phyloP scores from a whole-genome alignment of 371 early-diverging fungal species.

The Mucor circinelloides region DNA sequence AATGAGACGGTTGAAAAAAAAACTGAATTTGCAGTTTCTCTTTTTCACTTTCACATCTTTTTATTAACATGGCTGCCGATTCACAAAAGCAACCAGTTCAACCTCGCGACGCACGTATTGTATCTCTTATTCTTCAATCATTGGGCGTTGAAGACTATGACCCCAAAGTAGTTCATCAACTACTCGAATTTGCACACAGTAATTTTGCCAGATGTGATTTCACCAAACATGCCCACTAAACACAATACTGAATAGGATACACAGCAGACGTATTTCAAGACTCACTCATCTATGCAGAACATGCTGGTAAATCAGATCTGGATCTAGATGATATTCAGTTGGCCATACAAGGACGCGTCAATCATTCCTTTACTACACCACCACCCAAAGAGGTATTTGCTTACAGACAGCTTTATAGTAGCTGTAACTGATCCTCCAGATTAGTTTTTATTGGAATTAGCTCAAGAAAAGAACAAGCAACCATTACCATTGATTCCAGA shows the following conservation, averaged over 20 bases:
- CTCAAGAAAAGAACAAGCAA: constrained; percentile 83
- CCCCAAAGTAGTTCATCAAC: constrained; percentile 94
- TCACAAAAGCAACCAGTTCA: constrained; percentile 27
- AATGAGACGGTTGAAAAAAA: not conserved
- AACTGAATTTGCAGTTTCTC: not conserved
- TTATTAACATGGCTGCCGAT: constrained; percentile 17
- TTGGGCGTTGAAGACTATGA: constrained; percentile 96
- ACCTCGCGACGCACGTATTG: constrained; percentile 92
- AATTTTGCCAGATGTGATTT: constrained; percentile 5
- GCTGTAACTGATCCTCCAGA: not conserved
- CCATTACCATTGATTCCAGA: constrained; percentile 91
- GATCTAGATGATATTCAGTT: constrained; percentile 91
- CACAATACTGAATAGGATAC: constrained; percentile 67
- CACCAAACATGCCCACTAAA: not conserved
- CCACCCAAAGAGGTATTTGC: constrained; percentile 83
- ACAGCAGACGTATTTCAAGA: constrained; percentile 94
- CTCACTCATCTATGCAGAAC: constrained; percentile 93
- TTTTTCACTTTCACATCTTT: not conserved
- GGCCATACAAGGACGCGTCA: constrained; percentile 89
- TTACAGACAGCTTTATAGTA: not conserved
- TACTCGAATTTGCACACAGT: constrained; percentile 95
- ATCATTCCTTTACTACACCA: constrained; percentile 88
- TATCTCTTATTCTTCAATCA: constrained; percentile 90
- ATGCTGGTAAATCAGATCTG: constrained; percentile 84
- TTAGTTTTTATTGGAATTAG: constrained; percentile 84